Percentiles rank a stretch among this genome's conserved stretches.
These are phyloP conservation scores for Pichia ethanolica DNA, from an alignment of 805 yeast genomes.

Conservation along the genomic window DNA sequence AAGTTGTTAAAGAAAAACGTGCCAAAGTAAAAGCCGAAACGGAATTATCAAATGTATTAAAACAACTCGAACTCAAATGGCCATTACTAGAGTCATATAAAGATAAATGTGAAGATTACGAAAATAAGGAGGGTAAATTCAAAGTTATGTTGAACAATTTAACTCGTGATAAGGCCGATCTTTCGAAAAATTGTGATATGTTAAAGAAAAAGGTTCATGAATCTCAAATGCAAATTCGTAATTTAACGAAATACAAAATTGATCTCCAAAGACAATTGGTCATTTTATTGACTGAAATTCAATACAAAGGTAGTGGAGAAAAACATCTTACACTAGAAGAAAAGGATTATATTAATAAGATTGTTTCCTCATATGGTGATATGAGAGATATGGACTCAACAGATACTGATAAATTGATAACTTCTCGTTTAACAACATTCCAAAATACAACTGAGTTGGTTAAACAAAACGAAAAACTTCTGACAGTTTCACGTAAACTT, in stretches of 20 bases:
- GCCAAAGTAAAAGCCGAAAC: conserved; percentile 63
- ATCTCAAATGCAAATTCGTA: conserved; percentile 37
- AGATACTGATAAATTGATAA: conserved; percentile 66
- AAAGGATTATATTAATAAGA: conserved; percentile 49
- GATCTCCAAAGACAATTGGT: conserved; percentile 85
- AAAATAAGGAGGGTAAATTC: conserved; percentile 49
- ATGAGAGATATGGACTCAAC: conserved; percentile 28
- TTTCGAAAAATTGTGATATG: conserved; percentile 15
- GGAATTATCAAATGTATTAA: conserved; percentile 64
- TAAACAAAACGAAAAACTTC: conserved; percentile 63
- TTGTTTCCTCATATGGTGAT: conserved; percentile 31
- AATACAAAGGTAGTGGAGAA: conserved; percentile 47
- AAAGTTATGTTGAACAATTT: conserved; percentile 47
- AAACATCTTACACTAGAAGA: conserved; percentile 61
- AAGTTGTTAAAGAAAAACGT: conserved; percentile 59
- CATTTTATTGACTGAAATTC: conserved; percentile 57
- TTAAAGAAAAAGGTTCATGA: conserved; percentile 31
- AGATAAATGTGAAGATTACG: conserved; percentile 48
- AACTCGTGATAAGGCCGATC: conserved; percentile 34
- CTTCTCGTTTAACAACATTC: conserved; percentile 69
- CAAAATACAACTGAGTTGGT: conserved; percentile 61
- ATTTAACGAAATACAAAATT: conserved; percentile 48
- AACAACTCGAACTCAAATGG: conserved; percentile 69
- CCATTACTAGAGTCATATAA: conserved; percentile 68
- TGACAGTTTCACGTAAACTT: conserved; percentile 60